Evolutionary conservation across 495 filamentous ascomycete species (phyloP), one percentile per base, ranked within the genome.

Genomic region (Podospora didyma): DNA sequence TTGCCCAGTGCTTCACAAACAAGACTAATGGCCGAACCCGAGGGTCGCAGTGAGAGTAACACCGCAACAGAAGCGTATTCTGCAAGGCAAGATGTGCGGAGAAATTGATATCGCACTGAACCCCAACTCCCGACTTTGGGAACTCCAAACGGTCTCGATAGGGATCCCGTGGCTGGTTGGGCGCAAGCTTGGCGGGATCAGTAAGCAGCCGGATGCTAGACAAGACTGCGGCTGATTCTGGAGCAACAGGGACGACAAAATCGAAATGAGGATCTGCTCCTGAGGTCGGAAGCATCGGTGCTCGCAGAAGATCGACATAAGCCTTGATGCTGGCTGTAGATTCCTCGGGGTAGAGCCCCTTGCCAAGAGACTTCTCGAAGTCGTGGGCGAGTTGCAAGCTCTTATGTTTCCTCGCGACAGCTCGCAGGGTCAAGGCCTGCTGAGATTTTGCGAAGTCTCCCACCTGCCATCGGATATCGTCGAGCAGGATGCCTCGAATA

Each of bases 101-200:
- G 60, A 94, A 94, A 62, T 90, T 93, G 71, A 95, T 89, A 65
- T 95, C 89, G 68, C 86, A 91, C 66, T 87, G 86, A 12, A 90
- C 84, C 17, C 89, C 89, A 24, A 86, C 77, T 10, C 83, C 85
- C 6, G 69, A 66, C 56, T 87, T 88, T 7, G 88, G 86, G 45
- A 89, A 89, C 58, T 89, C 87, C 3, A 91, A 75, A 42, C 78
- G 79, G 41, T 85, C 83, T 46, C 62, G 72, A 60, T 76, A 74
- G 31, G 70, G 64, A 56, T 81, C 75, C 61, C 75, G 67, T 48
- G 79, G 70, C 67, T 79, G 63, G 69, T 75, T 82, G 53, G 79
- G 64, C n/a, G 65, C 19, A 47, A 75, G 56, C 35, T 54, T 67
- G 23, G 72, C 69, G 35, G 77, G 77, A 49, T 77, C 69, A 7